Evolutionary conservation across 805 yeast genomes (phyloP).

Genomic region (Starmerella sirachaensis): DNA sequence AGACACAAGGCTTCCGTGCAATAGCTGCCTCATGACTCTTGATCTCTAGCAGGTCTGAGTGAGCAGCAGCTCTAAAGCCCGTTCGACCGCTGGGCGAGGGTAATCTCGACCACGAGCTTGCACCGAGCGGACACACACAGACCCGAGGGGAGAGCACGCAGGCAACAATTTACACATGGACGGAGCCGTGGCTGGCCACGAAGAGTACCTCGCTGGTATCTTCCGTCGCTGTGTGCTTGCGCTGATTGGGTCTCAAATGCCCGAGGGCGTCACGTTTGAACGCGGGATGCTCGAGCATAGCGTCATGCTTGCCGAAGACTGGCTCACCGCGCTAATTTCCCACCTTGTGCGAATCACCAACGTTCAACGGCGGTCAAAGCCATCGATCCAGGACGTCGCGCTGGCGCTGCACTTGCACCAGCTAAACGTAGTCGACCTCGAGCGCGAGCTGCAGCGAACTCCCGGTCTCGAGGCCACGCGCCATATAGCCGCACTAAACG

Average conservation of each 20-base stretch:
- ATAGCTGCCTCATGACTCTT: too few species aligned
- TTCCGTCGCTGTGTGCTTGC: slow-evolving; percentile 24
- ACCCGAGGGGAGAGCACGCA: too few species aligned
- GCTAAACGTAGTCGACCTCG: slow-evolving; percentile 26
- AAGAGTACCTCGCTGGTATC: slow-evolving; percentile 21
- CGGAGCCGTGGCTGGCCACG: slow-evolving; percentile 13
- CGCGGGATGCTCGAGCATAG: slow-evolving; percentile 25
- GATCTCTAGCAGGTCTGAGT: too few species aligned
- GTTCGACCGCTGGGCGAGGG: too few species aligned
- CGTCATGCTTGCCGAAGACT: slow-evolving; percentile 27
- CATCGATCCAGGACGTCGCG: slow-evolving; percentile 28
- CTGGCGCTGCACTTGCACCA: slow-evolving; percentile 25
- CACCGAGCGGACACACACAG: not conserved
- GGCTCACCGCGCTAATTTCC: slow-evolving; percentile 22
- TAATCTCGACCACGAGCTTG: not conserved
- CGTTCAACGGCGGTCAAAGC: slow-evolving; percentile 29
- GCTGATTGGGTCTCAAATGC: slow-evolving; percentile 17
- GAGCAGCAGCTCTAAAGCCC: too few species aligned
- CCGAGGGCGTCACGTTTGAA: slow-evolving; percentile 15
- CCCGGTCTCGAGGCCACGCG: slow-evolving; percentile 16
- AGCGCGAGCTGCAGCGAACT: slow-evolving; percentile 21
- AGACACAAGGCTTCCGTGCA: too few species aligned
- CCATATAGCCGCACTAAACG: slow-evolving; percentile 22
- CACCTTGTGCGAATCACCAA: slow-evolving; percentile 23
- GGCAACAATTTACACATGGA: too few species aligned